Conservation (phyloP, 495 filamentous ascomycete genomes). For the Apiosordaria backusii region DNA sequence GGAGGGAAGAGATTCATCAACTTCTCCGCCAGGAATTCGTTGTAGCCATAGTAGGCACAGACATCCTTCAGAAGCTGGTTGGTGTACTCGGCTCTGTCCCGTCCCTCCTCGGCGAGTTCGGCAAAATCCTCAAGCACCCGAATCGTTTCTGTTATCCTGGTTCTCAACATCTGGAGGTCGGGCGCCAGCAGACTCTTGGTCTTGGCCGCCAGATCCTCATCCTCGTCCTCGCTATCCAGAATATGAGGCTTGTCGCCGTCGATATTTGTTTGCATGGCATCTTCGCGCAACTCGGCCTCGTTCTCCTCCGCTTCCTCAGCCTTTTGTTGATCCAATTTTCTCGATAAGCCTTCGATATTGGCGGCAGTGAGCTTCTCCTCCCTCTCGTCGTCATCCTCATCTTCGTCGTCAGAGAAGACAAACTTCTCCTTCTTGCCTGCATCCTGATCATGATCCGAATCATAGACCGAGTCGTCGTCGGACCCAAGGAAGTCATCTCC, state of each 20-base stretch:
- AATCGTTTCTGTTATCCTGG: constrained; percentile 87
- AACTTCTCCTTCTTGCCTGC: constrained; percentile 58
- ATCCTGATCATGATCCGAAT: constrained; percentile 68
- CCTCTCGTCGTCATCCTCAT: constrained; percentile 79
- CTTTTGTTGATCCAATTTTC: constrained; percentile 68
- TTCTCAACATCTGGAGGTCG: constrained; percentile 83
- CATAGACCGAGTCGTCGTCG: constrained; percentile 63
- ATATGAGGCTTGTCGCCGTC: constrained; percentile 72
- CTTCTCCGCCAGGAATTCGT: constrained; percentile 44
- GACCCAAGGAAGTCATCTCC: constrained; percentile 57
- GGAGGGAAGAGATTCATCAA: constrained; percentile 76
- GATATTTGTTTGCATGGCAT: constrained; percentile 94
- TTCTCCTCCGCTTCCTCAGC: constrained; percentile 72
- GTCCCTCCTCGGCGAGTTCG: constrained; percentile 68
- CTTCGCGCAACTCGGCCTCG: constrained; percentile 75
- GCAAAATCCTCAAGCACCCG: constrained; percentile 86
- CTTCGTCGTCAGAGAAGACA: constrained; percentile 95
- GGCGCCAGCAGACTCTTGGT: constrained; percentile 63
- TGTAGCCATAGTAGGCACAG: constrained; percentile 91
- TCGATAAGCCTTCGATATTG: constrained; percentile 88
- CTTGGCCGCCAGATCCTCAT: constrained; percentile 43
- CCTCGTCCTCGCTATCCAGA: constrained; percentile 56
- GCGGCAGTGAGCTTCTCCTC: constrained; percentile 92
- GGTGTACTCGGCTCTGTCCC: constrained; percentile 83
- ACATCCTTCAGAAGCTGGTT: constrained; percentile 84